A percentile compares a stretch with the other conserved stretches of the same genome.
phyloP scores from a whole-genome alignment of 345 rosid genomes.

The Bruguiera parviflora region DNA sequence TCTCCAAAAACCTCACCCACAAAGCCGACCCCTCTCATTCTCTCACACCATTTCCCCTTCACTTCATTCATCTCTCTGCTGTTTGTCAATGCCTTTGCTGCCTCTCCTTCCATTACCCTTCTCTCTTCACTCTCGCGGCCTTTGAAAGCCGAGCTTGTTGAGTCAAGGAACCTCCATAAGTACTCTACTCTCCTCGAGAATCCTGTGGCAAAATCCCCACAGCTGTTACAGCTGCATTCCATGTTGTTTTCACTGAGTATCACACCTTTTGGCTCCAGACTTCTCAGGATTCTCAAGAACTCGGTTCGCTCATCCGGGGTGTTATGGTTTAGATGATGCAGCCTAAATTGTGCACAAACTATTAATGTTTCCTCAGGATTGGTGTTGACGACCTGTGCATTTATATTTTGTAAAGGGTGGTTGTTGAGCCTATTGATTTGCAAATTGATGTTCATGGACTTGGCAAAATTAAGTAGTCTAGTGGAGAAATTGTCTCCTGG shows the following conservation, averaged over 20 bases:
- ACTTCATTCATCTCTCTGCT: constrained; percentile 59
- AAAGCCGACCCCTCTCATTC: constrained; percentile 65
- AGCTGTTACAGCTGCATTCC: constrained; percentile 52
- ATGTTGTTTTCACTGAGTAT: constrained; percentile 63
- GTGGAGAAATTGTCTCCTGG: constrained; percentile 51
- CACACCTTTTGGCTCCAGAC: constrained; percentile 57
- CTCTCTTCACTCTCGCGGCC: constrained; percentile 72
- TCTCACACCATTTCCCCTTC: constrained; percentile 72
- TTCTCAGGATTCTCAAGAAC: constrained; percentile 39
- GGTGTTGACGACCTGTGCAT: constrained; percentile 36
- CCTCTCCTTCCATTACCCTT: constrained; percentile 83
- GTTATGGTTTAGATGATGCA: constrained; percentile 58
- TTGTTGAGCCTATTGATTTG: constrained; percentile 50
- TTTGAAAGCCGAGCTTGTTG: constrained; percentile 75
- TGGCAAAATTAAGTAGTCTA: constrained; percentile 60
- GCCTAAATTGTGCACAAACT: constrained; percentile 70
- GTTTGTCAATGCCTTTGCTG: constrained; percentile 59
- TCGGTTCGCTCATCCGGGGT: constrained; percentile 49
- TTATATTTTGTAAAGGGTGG: constrained; percentile 37
- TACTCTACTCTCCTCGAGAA: constrained; percentile 63
- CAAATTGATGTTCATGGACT: constrained; percentile 62
- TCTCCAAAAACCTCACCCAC: constrained; percentile 46
- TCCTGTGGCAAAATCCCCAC: constrained; percentile 58
- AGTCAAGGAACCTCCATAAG: constrained; percentile 81
- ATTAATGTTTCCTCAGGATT: constrained; percentile 55